Base-by-base conservation (phyloP, 805 yeast genomes). In the Yamadazyma nakazawae region DNA sequence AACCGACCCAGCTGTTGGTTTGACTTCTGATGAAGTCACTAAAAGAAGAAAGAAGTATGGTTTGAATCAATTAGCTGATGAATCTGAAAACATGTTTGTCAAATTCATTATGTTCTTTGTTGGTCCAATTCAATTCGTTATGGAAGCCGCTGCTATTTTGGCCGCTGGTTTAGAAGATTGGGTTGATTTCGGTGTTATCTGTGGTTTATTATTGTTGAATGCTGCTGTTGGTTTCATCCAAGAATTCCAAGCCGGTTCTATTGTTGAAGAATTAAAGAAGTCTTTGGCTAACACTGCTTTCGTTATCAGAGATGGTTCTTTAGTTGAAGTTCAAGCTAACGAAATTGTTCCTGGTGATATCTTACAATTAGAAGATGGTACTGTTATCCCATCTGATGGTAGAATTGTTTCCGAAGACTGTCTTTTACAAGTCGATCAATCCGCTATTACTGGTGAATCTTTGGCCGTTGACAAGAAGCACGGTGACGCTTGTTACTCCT, bases 141-240 rank as follows among this genome's bases (percentile, higher is more conserved):
- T 88, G 96, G 96, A 88, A 77, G 95, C 92, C 64, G 96, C 96
- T 64, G 96, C 96, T 60, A 80, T 88, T 56, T 77, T 88, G 70
- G 96, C 96, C 66, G 96, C 96, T 57, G 96, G 96, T 84, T 79
- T 88, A 62, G 88, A 88, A 76, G 97, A 91, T 78, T 90, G 97
- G 97, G 96, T 90, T 66, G 97, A 90, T 81, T 90, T 90, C 79
- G 97, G 97, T 82, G 97, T 90, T 69, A 90, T 90, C 68, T 82
- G 88, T 72, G 97, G 85, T 74, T 75, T 90, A 61, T 78, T 90
- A 61, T 60, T 84, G 70, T 81, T 90, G 68, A 90, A 90, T 75
- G 97, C 97, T 55, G 74, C 76, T 62, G 97, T 90, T 70, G 97
- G 97, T 81, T 90, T 90, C 84, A 79, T 88, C 60, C 97, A 90